phyloP scores from a whole-genome alignment of 2,329 filamentous ascomycete species.

The Leptographium flavum region DNA sequence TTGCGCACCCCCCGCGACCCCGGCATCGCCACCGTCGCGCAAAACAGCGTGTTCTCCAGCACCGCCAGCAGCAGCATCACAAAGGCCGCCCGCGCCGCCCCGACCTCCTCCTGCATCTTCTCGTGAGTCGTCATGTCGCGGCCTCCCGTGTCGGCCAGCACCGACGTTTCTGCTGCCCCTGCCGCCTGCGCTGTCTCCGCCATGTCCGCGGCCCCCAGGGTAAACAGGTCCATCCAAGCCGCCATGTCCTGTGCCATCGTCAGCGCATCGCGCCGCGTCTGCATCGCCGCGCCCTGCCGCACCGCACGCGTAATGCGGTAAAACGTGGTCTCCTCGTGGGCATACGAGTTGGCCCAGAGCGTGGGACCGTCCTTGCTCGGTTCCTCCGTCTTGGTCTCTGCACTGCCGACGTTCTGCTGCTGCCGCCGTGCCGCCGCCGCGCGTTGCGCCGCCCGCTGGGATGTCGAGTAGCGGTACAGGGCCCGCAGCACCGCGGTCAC shows the following conservation, averaged over 20 bases:
- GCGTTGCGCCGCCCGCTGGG: constrained; percentile 23
- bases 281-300: constrained; percentile 36
- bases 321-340: constrained; percentile 77
- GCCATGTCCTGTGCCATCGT: constrained; percentile 35
- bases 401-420: not conserved
- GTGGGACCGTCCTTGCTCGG: constrained; percentile 1
- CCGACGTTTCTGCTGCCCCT: constrained; percentile 27
- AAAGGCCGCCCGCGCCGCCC: constrained; percentile 45
- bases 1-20: constrained; percentile 20
- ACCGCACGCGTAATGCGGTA: constrained; percentile 87
- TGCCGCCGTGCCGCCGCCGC: constrained; percentile 7
- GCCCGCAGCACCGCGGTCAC: constrained; percentile 38
- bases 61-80: constrained; percentile 48
- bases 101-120: constrained; percentile 41
- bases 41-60: constrained; percentile 42
- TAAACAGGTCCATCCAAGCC: constrained; percentile 45
- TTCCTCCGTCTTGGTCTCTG: not conserved
- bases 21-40: constrained; percentile 37
- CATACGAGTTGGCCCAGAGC: constrained; percentile 43
- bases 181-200: constrained; percentile 30
- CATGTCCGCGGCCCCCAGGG: constrained; percentile 28
- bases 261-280: constrained; percentile 30
- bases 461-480: constrained; percentile 42
- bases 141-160: constrained; percentile 13
- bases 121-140: constrained; percentile 13